Percentiles rank a stretch among this genome's conserved stretches.
phyloP scores from a whole-genome alignment of 2,329 filamentous ascomycete species.

The Fusarium foetens region DNA sequence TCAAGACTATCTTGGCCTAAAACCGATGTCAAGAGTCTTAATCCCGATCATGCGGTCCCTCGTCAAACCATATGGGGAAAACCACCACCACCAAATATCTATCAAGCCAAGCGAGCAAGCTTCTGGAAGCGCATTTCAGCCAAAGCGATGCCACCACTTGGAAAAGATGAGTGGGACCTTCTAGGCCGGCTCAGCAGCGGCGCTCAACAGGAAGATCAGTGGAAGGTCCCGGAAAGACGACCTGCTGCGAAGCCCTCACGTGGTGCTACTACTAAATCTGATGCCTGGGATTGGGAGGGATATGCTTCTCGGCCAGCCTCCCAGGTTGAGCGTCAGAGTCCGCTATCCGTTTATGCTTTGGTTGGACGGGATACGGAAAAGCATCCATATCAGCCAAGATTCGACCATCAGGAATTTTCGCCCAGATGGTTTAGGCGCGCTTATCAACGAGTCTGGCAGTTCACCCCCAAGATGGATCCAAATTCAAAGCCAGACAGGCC shows the following conservation, averaged over 20 bases:
- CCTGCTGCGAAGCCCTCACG: constrained; percentile 25
- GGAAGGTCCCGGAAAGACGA: constrained; percentile 51
- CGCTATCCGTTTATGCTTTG: constrained; percentile 46
- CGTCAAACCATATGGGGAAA: constrained; percentile 61
- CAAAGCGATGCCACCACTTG: constrained; percentile 65
- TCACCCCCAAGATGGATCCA: constrained; percentile 55
- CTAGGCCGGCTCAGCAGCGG: constrained; percentile 60
- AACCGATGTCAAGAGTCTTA: constrained; percentile 41
- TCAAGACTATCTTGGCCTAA: constrained; percentile 43
- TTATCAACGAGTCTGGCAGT: constrained; percentile 58
- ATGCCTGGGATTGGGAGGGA: constrained; percentile 56
- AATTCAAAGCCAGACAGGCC: constrained; percentile 46
- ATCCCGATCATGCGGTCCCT: constrained; percentile 53
- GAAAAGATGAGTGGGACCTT: constrained; percentile 64
- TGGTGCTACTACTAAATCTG: background rate
- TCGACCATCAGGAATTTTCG: constrained; percentile 48
- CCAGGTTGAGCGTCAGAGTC: constrained; percentile 50
- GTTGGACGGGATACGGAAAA: constrained; percentile 43
- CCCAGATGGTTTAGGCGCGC: constrained; percentile 59
- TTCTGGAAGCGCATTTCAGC: constrained; percentile 60
- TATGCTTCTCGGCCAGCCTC: constrained; percentile 54
- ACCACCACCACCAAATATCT: constrained; percentile 52
- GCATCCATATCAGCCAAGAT: constrained; percentile 51
- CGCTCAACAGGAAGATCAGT: constrained; percentile 50
- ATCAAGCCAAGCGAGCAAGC: constrained; percentile 55